Percentiles rank a stretch among this genome's conserved stretches.
Conservation (phyloP, 352 stramenopile genomes). For the Phytophthora rubi region DNA sequence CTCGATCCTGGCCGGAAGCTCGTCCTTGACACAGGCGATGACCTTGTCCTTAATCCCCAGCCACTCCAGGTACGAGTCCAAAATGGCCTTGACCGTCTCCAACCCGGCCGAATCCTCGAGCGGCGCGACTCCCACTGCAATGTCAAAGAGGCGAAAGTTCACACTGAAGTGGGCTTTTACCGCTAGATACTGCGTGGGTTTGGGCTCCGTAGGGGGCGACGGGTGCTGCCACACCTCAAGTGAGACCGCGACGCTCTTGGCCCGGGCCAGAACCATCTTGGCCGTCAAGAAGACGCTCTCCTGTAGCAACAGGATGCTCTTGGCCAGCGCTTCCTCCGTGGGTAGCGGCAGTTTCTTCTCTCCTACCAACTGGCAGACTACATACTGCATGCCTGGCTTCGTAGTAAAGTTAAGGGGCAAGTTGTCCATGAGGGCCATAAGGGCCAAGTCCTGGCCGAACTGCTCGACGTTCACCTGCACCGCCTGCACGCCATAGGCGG, state of each 20-base stretch:
- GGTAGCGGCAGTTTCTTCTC: slow-evolving; percentile 70
- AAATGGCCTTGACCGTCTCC: slow-evolving; percentile 49
- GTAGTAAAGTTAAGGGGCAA: slow-evolving; percentile 64
- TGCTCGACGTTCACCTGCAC: slow-evolving; percentile 62
- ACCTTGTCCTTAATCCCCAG: slow-evolving; percentile 81
- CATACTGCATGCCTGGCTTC: slow-evolving; percentile 73
- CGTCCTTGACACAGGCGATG: slow-evolving; percentile 64
- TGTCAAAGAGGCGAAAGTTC: slow-evolving; percentile 72
- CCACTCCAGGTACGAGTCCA: slow-evolving; percentile 70
- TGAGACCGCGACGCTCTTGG: slow-evolving; percentile 71
- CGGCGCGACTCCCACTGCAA: slow-evolving; percentile 61
- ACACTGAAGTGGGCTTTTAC: slow-evolving; percentile 82
- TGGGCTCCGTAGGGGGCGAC: slow-evolving; percentile 25
- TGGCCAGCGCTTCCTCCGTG: slow-evolving; percentile 61
- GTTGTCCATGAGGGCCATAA: slow-evolving; percentile 81
- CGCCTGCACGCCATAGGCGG: slow-evolving; percentile 29
- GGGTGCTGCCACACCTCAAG: slow-evolving; percentile 73
- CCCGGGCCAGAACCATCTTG: slow-evolving; percentile 65
- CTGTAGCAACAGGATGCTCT: slow-evolving; percentile 73
- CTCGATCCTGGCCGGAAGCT: slow-evolving; percentile 47
- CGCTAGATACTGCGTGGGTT: slow-evolving; percentile 60
- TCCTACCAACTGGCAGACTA: slow-evolving; percentile 68
- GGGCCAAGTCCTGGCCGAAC: slow-evolving; percentile 71
- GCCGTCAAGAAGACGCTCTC: slow-evolving; percentile 73
- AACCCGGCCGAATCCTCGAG: slow-evolving; percentile 49